Base-by-base conservation (phyloP, 331 rosid species). In the Rosa hybrid region DNA sequence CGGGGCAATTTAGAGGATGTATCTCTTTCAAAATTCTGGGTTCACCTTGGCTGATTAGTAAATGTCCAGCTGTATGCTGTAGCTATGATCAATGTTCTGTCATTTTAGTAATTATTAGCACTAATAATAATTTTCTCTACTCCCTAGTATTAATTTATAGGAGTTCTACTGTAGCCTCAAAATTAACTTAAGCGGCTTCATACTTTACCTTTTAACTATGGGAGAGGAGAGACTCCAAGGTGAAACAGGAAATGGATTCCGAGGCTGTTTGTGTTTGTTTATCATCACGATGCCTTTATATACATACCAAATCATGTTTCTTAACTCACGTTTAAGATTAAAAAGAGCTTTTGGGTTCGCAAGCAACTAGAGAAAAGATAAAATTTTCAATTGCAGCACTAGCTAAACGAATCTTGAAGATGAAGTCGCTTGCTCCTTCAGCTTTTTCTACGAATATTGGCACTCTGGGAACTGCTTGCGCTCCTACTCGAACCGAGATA, bases 1-100 rank as follows among this genome's bases (percentile, higher is more conserved):
- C 4, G 25, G 54, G 34, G 75, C 49, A 57, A 23, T 48, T 64
- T 46, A 67, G 78, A 57, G 64, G 57, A 78, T 63, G 48, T 5
- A 20, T 75, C 13, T 56, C 75, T 44, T 54, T 65, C 20, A 2
- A 49, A 41, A 30, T 10, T 51, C 27, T 30, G 12, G 41, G 13
- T 50, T 56, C 76, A 41, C 70, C 76, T 12, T 20, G 49, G 83
- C 41, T 44, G 50, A 46, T 54, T 59, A 49, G 20, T 10, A 14
- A n/a, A 21, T 72, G 53, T 77, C 50, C 75, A 57, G 70, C 70
- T 14, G 38, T 62, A 4, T 25, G 68, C 64, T 57, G 27, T 62
- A 25, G 39, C 7, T 30, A 12, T 25, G 68, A 13, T 27, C 10
- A 30, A 63, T 5, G 30, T 18, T 30, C 13, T 63, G 42, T 6